phyloP scores from a whole-genome alignment of 148 eudicot genomes.

The Chenopodium quinoa region DNA sequence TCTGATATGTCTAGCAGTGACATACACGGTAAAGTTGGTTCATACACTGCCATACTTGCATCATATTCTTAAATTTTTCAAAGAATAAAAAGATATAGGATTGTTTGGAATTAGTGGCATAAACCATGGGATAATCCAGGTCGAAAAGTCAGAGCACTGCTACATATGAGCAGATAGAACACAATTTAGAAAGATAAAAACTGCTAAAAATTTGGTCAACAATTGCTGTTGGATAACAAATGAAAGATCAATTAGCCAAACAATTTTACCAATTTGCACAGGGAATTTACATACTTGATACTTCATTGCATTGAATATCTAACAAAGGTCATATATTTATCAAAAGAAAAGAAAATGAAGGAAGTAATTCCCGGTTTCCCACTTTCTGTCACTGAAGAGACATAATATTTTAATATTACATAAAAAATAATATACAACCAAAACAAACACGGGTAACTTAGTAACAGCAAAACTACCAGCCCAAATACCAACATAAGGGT shows the following conservation, averaged over 20 bases:
- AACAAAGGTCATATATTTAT: background rate
- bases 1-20: background rate
- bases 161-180: background rate
- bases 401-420: background rate
- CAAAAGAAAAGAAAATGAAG: background rate
- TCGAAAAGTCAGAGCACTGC: background rate
- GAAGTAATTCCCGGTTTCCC: background rate
- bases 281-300: background rate
- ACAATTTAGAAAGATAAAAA: background rate
- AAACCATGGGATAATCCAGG: background rate
- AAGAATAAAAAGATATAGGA: background rate
- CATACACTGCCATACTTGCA: background rate
- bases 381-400: background rate
- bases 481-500: background rate
- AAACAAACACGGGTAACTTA: background rate
- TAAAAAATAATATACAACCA: no score
- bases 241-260: background rate
- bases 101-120: constrained; percentile 1
- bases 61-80: background rate
- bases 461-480: background rate
- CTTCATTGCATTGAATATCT: background rate
- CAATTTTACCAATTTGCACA: background rate
- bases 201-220: background rate
- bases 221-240: background rate
- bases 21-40: no score